Percentiles rank a stretch among this genome's conserved stretches.
Conservation (phyloP, 768 basidiomycete species). For the Pleurotus giganteus region DNA sequence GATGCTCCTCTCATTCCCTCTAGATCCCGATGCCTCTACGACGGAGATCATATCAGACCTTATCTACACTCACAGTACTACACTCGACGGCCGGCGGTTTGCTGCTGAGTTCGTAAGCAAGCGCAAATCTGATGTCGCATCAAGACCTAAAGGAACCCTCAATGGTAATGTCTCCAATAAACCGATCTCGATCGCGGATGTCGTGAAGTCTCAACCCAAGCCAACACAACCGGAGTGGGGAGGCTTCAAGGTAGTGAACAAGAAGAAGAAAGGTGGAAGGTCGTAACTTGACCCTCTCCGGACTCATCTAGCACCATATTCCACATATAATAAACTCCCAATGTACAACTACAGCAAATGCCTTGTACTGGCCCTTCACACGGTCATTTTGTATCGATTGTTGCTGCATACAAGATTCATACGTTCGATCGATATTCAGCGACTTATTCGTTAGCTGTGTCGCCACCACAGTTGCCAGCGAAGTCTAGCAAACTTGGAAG, state of each 20-base stretch:
- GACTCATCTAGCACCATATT: background rate
- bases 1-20: slow-evolving; percentile 91
- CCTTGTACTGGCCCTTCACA: too few relatives aligned
- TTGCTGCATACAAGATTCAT: too few relatives aligned
- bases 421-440: too few relatives aligned
- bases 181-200: slow-evolving; percentile 77
- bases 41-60: slow-evolving; percentile 93
- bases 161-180: slow-evolving; percentile 43
- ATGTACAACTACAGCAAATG: background rate
- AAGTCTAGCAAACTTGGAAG: too few relatives aligned
- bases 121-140: slow-evolving; percentile 77
- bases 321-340: background rate
- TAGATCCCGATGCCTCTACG: slow-evolving; percentile 81
- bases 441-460: too few relatives aligned
- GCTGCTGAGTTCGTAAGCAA: slow-evolving; percentile 87
- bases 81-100: slow-evolving; percentile 92
- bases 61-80: slow-evolving; percentile 93
- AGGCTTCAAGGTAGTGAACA: slow-evolving; percentile 90
- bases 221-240: slow-evolving; percentile 76
- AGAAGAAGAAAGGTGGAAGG: slow-evolving; percentile 86
- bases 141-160: slow-evolving; percentile 43
- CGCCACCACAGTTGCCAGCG: too few relatives aligned
- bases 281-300: slow-evolving; percentile 29
- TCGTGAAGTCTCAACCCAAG: slow-evolving; percentile 88
- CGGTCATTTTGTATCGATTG: too few relatives aligned